phyloP scores from a whole-genome alignment of 331 rosid genomes.

The Acacia pycnantha region DNA sequence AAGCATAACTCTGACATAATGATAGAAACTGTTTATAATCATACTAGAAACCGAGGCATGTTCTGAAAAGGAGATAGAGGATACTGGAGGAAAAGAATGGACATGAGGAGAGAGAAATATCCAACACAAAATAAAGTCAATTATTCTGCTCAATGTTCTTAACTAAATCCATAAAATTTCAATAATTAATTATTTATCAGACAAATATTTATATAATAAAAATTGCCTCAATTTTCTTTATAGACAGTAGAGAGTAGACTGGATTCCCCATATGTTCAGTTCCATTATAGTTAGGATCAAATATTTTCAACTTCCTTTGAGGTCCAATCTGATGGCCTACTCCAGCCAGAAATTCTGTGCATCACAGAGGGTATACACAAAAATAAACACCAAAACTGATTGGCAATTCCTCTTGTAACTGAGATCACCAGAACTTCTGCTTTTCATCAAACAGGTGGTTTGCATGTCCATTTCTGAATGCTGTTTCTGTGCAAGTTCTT shows the following conservation, averaged over 20 bases:
- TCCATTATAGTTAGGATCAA: not conserved
- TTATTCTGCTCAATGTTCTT: not conserved
- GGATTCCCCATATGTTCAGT: not conserved
- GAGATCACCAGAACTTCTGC: not conserved
- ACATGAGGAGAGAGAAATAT: not conserved
- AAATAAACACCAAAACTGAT: not conserved
- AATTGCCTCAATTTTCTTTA: not conserved
- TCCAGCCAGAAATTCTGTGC: not conserved
- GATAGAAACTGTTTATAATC: not conserved
- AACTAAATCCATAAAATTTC: not conserved
- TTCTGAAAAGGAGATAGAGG: not conserved
- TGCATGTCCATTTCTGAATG: not conserved
- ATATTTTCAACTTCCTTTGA: not conserved
- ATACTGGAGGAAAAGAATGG: conserved; percentile 18
- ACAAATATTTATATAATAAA: not conserved
- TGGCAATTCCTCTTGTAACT: not conserved
- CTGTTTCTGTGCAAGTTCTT: not conserved
- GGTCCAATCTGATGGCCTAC: conserved; percentile 13
- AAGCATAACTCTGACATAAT: not conserved
- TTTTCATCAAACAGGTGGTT: not conserved
- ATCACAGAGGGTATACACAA: not conserved
- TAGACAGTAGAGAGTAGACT: not conserved
- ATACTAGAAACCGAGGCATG: conserved; percentile 1
- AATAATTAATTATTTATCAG: conserved; percentile 9
- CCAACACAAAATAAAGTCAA: conserved; percentile 11